A percentile compares a stretch with the other conserved stretches of the same genome.
phyloP scores from a whole-genome alignment of 208 protist species.

The Herpetomonas tarakana region DNA sequence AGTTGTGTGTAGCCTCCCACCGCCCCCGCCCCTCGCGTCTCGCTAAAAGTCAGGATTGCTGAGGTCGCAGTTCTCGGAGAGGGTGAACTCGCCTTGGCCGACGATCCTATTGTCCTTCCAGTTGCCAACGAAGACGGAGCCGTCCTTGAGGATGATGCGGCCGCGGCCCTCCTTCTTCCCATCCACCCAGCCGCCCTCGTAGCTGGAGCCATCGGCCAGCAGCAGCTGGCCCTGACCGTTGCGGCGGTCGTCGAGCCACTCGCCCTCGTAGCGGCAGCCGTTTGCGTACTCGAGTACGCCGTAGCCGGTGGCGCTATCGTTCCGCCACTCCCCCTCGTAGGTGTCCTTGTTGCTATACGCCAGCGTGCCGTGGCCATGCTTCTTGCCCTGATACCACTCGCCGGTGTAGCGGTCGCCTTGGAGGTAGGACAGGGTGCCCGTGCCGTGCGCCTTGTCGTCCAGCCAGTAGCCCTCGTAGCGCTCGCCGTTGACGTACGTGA shows the following conservation, averaged over 20 bases:
- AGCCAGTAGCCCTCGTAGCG: constrained; percentile 89
- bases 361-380: constrained; percentile 86
- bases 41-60: constrained; percentile 90
- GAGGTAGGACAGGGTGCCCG: constrained; percentile 86
- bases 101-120: constrained; percentile 89
- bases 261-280: constrained; percentile 88
- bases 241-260: constrained; percentile 81
- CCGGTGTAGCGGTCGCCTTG: constrained; percentile 92
- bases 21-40: no score
- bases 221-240: constrained; percentile 81
- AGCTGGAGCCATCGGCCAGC: constrained; percentile 83
- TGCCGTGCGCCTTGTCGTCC: constrained; percentile 87
- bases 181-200: constrained; percentile 81
- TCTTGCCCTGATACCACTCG: constrained; percentile 89
- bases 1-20: no score
- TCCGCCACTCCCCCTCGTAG: constrained; percentile 89
- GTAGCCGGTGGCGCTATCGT: constrained; percentile 81
- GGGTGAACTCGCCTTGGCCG: constrained; percentile 83
- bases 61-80: constrained; percentile 88
- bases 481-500: constrained; percentile 89
- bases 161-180: constrained; percentile 90
- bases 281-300: constrained; percentile 89
- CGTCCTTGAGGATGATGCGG: constrained; percentile 89
- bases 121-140: constrained; percentile 79
- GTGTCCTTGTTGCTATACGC: constrained; percentile 91